Percentiles rank a stretch among this genome's conserved stretches.
phyloP scores from a whole-genome alignment of 2,329 filamentous ascomycete species.

The Daldinia sp. region DNA sequence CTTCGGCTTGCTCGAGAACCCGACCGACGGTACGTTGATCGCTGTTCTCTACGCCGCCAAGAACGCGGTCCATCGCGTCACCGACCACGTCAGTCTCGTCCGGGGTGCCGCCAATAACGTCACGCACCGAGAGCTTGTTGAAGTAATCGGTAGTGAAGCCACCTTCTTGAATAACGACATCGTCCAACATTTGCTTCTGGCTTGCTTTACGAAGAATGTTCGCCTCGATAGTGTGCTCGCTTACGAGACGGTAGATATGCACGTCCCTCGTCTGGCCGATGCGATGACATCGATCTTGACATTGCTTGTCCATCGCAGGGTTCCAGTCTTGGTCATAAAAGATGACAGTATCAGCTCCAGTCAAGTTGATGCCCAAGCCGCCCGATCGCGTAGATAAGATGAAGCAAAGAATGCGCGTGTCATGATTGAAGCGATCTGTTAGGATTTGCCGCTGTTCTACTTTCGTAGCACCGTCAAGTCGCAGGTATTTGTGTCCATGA shows the following conservation, averaged over 20 bases:
- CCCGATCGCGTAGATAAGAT: conserved; percentile 95
- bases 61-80: conserved; percentile 83
- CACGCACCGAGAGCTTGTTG: conserved; percentile 75
- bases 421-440: conserved; percentile 96
- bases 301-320: conserved; percentile 99
- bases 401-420: conserved; percentile 90
- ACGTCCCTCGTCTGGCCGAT: conserved; percentile 98
- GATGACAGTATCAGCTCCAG: conserved; percentile 95
- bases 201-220: conserved; percentile 97
- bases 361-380: conserved; percentile 94
- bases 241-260: conserved; percentile 94
- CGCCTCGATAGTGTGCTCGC: conserved; percentile 94
- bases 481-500: conserved; percentile 94
- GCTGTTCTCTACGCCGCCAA: conserved; percentile 70
- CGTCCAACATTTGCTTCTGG: conserved; percentile 97
- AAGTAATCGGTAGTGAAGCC: conserved; percentile 98
- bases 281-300: conserved; percentile 94
- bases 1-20: conserved; percentile 88
- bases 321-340: conserved; percentile 99
- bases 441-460: conserved; percentile 95
- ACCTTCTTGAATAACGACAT: conserved; percentile 97
- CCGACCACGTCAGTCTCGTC: conserved; percentile 61
- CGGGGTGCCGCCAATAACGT: conserved; percentile 69
- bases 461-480: conserved; percentile 94
- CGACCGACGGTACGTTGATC: conserved; percentile 71